A percentile compares a stretch with the other conserved stretches of the same genome.
phyloP scores from a whole-genome alignment of 257 asterid species.

The Rhazya stricta region DNA sequence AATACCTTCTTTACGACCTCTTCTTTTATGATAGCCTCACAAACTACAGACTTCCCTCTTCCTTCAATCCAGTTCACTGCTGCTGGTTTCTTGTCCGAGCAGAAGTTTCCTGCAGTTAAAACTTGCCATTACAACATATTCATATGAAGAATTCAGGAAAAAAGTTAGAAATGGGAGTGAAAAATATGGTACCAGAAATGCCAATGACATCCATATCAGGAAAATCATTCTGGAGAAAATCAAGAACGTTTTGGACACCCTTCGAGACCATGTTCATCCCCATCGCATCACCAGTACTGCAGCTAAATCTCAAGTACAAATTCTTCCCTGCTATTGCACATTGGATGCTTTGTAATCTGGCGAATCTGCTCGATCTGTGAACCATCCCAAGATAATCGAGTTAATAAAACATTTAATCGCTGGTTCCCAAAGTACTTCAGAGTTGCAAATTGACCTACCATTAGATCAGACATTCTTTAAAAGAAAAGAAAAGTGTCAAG shows the following conservation, averaged over 20 bases:
- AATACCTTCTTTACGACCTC: conserved; percentile 46
- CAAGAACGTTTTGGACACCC: conserved; percentile 52
- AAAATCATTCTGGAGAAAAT: conserved; percentile 39
- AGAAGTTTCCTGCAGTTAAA: conserved; percentile 21
- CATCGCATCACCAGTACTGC: conserved; percentile 65
- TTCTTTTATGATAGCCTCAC: conserved; percentile 48
- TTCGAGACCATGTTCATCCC: conserved; percentile 63
- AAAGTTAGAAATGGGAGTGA: background rate
- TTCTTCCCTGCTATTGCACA: conserved; percentile 58
- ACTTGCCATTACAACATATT: background rate
- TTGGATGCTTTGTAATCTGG: conserved; percentile 35
- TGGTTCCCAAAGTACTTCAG: background rate
- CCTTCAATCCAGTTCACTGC: conserved; percentile 62
- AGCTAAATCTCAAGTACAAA: conserved; percentile 41
- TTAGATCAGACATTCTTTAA: background rate
- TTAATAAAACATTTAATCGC: background rate
- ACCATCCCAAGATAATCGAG: background rate
- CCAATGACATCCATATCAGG: conserved; percentile 58
- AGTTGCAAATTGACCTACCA: background rate
- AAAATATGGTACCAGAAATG: conserved; percentile 37
- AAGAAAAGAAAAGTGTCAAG: background rate
- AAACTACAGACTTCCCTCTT: conserved; percentile 49
- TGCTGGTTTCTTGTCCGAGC: conserved; percentile 53
- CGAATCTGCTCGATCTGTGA: conserved; percentile 53
- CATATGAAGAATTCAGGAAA: background rate